A percentile compares a stretch with the other conserved stretches of the same genome.
phyloP scores from a whole-genome alignment of 306 rosid genomes.

The Vigna trinervia region DNA sequence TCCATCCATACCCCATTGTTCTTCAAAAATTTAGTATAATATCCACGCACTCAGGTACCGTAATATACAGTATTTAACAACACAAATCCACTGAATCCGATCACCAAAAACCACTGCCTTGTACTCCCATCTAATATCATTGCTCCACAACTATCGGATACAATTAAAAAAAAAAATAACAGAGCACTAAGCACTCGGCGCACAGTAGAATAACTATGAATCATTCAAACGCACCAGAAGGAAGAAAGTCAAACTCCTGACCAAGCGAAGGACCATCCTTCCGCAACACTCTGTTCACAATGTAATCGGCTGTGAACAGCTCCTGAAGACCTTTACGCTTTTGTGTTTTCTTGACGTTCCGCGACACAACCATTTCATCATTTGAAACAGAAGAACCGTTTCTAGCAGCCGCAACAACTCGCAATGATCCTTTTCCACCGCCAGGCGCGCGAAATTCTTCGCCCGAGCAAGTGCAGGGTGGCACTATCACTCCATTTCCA shows the following conservation, averaged over 20 bases:
- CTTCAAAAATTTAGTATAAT: not conserved
- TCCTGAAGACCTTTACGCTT: conserved; percentile 50
- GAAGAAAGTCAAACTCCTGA: conserved; percentile 67
- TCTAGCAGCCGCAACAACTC: conserved; percentile 37
- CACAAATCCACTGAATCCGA: conserved; percentile 6
- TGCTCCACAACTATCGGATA: not conserved
- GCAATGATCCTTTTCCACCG: conserved; percentile 48
- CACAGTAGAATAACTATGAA: conserved; percentile 28
- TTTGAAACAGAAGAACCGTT: conserved; percentile 43
- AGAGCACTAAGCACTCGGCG: not conserved
- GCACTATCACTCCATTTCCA: conserved; percentile 41
- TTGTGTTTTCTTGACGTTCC: conserved; percentile 41
- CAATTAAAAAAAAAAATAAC: not conserved
- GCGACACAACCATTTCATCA: conserved; percentile 32
- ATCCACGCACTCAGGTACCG: not conserved
- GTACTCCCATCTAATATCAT: not conserved
- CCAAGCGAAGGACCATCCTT: conserved; percentile 77
- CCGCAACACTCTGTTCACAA: conserved; percentile 56
- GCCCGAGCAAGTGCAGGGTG: conserved; percentile 15
- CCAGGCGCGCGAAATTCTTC: conserved; percentile 22
- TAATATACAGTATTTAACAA: not conserved
- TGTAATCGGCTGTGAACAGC: conserved; percentile 51
- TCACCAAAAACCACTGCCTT: not conserved
- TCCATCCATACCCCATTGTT: not conserved
- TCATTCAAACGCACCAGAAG: conserved; percentile 51